Evolutionary conservation across 352 stramenopile species (phyloP), one percentile per base, ranked within the genome.

Genomic region (Pythium monospermum): DNA sequence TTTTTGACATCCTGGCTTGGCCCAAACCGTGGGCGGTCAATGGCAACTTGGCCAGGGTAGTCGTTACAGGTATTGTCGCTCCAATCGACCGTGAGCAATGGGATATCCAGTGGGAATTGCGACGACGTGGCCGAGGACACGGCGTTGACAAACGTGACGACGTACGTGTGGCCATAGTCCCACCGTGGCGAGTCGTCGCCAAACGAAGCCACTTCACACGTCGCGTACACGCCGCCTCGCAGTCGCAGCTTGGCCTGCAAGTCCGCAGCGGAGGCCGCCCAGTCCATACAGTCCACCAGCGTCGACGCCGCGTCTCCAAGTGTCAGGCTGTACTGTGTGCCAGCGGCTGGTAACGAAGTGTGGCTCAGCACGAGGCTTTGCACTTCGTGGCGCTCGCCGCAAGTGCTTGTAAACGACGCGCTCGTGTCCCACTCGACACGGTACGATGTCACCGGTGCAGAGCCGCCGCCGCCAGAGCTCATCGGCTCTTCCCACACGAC

Each of bases 401-500:
- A 94, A 26, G 66, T 40, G 38, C 76, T 91, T 11, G 78, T 82
- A 61, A 98, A 98, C 15, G 78, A 83, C n/a, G 82, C 55, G 13
- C 65, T 85, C 19, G 76, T 71, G 69, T 98, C 95, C 94, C 95
- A 99, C 69, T 99, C 94, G n/a, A 98, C 79, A 18, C 89, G 67
- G 65, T 98, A 98, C 33, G 80, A 80, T 4, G 69, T 83, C 28
- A 95, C 68, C 0, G 61, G 43, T 19, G 87, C 75, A n/a, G n/a
- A n/a, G n/a, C n/a, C n/a, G n/a, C n/a, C n/a, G 23, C 89, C 93
- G n/a, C 94, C 94, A 32, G 91, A 59, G 36, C 68, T 84, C 26
- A 71, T 52, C 16, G 94, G 94, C 3, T 76, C 73, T 39, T 80
- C 76, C 83, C 83, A 95, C 19, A 87, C 68, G 5, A 85, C 66